These are phyloP conservation scores for Rhodomyrtus psidioides DNA, from an alignment of 441 rosid species.

Conservation along the genomic window DNA sequence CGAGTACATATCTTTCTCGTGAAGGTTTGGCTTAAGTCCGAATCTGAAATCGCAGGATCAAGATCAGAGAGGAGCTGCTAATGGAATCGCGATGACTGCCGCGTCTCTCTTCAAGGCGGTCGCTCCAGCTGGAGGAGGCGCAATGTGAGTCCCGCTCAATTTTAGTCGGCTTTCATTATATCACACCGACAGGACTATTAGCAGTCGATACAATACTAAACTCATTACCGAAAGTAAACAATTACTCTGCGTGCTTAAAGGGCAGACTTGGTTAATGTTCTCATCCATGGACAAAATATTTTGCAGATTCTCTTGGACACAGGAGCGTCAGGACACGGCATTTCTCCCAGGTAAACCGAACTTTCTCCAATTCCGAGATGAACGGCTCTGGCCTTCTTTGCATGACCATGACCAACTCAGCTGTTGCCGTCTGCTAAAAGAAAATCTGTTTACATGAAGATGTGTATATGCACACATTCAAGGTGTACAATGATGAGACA, in stretches of 20 bases:
- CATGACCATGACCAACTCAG: not conserved
- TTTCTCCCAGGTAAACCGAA: conserved; percentile 61
- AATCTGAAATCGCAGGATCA: not conserved
- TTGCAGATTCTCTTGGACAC: conserved; percentile 77
- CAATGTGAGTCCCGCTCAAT: not conserved
- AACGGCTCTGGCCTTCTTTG: not conserved
- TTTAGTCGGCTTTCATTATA: not conserved
- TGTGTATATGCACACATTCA: not conserved
- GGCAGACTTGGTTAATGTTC: not conserved
- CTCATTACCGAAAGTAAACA: not conserved
- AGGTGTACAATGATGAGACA: not conserved
- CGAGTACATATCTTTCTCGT: not conserved
- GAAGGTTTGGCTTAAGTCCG: not conserved
- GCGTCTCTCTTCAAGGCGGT: not conserved
- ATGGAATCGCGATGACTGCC: not conserved
- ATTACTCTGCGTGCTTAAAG: not conserved
- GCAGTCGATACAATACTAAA: not conserved
- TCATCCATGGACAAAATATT: not conserved
- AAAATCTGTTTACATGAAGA: not conserved
- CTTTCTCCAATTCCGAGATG: not conserved
- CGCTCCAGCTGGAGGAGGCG: conserved; percentile 4
- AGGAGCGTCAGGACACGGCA: conserved; percentile 50
- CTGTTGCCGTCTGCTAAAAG: not conserved
- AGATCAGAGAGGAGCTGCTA: conserved; percentile 3
- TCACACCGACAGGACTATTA: not conserved